Evolutionary conservation across 352 stramenopile species (phyloP), one percentile per base, ranked within the genome.

Genomic region (Pythium sukuiense): DNA sequence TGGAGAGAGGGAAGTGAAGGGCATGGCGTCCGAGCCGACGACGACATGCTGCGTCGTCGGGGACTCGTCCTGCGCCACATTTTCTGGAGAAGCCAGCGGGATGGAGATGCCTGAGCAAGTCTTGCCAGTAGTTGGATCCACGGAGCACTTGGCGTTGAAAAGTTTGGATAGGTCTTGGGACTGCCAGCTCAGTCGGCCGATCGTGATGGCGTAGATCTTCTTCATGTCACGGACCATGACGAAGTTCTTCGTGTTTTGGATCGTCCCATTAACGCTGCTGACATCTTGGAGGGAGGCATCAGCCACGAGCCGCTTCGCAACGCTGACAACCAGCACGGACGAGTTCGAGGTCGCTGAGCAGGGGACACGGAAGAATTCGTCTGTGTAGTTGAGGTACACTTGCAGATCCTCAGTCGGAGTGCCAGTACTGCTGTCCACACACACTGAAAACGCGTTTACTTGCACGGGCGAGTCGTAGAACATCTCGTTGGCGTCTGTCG

Each of bases 121-220:
- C n/a, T 24, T 32, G 30, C 32, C 26, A 7, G 6, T 11, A 41
- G 18, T 6, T 16, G 53, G 13, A 24, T 37, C 41, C 32, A 39
- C 45, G 8, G 18, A 27, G 24, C 60, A 66, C 1, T 29, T 26
- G 35, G 60, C 60, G n/a, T 29, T 14, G n/a, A 55, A 66, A 8
- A n/a, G 33, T 4, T 2, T 13, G 0, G 63, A 30, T 1, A 75
- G 56, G n/a, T 75, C 46, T 43, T 59, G 26, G 0, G 55, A 30
- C 32, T 26, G 35, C 63, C 69, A 75, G 3, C 63, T 45, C 12
- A 75, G 52, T 13, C 60, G 69, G 2, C 58, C 59, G 29, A 67
- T 9, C 24, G 69, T 75, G 48, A 72, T 12, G 5, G 64, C 64
- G 20, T 67, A 67, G 5, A 72, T 59, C 32, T 70, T 72, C 41